Percentiles rank a stretch among this genome's conserved stretches.
These are phyloP conservation scores for Oropetium thomaeum DNA, from an alignment of 176 grass and related monocot species.

Conservation along the genomic window DNA sequence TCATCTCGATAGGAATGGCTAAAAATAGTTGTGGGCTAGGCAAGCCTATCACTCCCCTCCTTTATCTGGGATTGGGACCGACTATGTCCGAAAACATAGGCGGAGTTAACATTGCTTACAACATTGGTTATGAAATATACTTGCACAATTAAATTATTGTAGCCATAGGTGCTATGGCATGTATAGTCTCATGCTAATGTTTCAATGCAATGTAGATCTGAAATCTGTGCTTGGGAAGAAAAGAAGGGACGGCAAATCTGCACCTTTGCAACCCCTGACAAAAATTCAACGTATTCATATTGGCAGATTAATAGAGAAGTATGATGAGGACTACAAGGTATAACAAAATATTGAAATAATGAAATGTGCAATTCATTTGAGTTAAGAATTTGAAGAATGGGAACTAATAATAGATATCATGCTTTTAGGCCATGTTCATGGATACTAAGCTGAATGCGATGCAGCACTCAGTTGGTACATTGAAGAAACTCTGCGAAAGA, in stretches of 20 bases:
- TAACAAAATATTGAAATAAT: background rate
- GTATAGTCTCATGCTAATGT: conserved; percentile 12
- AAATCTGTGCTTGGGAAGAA: conserved; percentile 89
- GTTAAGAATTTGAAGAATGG: background rate
- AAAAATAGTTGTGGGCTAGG: no score
- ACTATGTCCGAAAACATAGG: no score
- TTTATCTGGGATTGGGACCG: no score
- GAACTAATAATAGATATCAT: background rate
- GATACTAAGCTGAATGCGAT: conserved; percentile 83
- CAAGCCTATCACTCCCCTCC: no score
- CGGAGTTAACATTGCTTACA: background rate
- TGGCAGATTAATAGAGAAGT: conserved; percentile 82
- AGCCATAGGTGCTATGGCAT: background rate
- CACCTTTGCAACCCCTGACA: conserved; percentile 64
- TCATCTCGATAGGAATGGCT: no score
- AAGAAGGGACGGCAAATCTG: conserved; percentile 66
- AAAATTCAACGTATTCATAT: conserved; percentile 65
- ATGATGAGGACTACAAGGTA: conserved; percentile 88
- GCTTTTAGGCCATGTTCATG: conserved; percentile 94
- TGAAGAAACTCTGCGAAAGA: conserved; percentile 83
- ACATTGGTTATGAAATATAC: background rate
- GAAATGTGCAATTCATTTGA: background rate
- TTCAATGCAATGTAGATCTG: conserved; percentile 53
- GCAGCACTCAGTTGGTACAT: conserved; percentile 70
- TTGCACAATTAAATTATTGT: background rate